Percentiles rank a stretch among this genome's conserved stretches.
Conservation (phyloP, 192 early-diverging fungal genomes). For the Mortierella claussenii region DNA sequence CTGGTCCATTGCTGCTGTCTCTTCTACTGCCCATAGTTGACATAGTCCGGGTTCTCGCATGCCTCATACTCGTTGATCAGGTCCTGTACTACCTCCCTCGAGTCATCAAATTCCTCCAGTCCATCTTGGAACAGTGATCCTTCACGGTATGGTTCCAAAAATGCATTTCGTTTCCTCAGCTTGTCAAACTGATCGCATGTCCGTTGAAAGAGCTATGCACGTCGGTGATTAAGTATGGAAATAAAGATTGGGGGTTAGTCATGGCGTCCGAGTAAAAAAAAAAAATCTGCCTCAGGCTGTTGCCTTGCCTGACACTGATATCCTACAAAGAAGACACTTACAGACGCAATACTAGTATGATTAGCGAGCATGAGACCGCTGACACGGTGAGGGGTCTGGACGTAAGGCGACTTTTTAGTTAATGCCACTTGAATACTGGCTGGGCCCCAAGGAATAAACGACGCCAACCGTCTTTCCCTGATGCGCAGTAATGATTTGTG, state of each 20-base stretch:
- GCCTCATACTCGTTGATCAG: slow-evolving; percentile 95
- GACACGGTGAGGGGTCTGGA: slow-evolving; percentile 91
- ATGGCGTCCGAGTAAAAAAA: too few relatives aligned
- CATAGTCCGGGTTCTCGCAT: slow-evolving; percentile 92
- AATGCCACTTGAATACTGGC: slow-evolving; percentile 98
- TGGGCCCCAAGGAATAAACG: slow-evolving; percentile 99
- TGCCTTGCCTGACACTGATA: too few relatives aligned
- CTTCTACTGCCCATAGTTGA: slow-evolving; percentile 60
- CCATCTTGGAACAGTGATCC: slow-evolving; percentile 83
- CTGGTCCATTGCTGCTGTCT: neutral
- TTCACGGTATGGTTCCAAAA: slow-evolving; percentile 93
- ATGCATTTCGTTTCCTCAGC: slow-evolving; percentile 94
- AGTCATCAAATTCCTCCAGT: slow-evolving; percentile 93
- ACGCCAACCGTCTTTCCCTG: slow-evolving; percentile 91
- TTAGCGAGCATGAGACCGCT: slow-evolving; percentile 99
- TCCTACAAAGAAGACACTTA: neutral
- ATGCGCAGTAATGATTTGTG: slow-evolving; percentile 97
- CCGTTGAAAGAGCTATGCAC: slow-evolving; percentile 86
- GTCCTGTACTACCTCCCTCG: slow-evolving; percentile 87
- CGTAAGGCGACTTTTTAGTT: slow-evolving; percentile 93
- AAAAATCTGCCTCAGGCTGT: neutral
- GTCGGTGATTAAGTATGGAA: neutral
- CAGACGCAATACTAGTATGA: slow-evolving; percentile 79
- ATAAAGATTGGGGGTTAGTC: too few relatives aligned
- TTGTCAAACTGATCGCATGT: slow-evolving; percentile 94